Evolutionary conservation across 768 basidiomycete genomes (phyloP).

Genomic region (Xanthoconium purpureum): DNA sequence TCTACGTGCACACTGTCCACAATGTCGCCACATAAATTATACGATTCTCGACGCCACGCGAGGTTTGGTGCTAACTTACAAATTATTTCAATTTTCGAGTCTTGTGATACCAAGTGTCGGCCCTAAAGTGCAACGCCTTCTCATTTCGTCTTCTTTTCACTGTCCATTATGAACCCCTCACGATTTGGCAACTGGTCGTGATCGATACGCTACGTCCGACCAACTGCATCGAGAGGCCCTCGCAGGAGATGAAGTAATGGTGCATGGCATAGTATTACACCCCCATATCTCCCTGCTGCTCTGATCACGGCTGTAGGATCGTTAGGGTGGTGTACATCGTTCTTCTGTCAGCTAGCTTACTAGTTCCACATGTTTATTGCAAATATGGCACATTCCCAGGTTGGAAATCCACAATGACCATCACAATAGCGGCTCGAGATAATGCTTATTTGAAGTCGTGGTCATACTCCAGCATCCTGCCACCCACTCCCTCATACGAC

Average conservation of each 20-base stretch:
- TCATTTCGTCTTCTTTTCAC: background rate
- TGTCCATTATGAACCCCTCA: constrained; percentile 35
- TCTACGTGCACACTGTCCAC: constrained; percentile 7
- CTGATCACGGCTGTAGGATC: constrained; percentile 62
- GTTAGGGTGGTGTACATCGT: constrained; percentile 78
- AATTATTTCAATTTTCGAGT: too few relatives aligned
- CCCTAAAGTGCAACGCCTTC: constrained; percentile 33
- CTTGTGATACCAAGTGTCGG: too few relatives aligned
- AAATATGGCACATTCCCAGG: too few relatives aligned
- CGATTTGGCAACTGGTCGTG: constrained; percentile 45
- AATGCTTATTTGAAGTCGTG: too few relatives aligned
- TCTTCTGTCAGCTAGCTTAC: background rate
- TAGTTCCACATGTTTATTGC: too few relatives aligned
- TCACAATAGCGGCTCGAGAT: background rate
- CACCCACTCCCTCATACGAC: too few relatives aligned
- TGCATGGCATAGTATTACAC: constrained; percentile 82
- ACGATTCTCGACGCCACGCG: too few relatives aligned
- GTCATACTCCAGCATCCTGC: too few relatives aligned
- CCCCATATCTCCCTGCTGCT: constrained; percentile 82
- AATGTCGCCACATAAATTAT: too few relatives aligned
- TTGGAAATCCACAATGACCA: background rate
- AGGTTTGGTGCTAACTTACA: too few relatives aligned
- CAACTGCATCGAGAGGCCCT: constrained; percentile 55
- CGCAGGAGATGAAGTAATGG: constrained; percentile 91
- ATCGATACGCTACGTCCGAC: constrained; percentile 36